phyloP scores from a whole-genome alignment of 1,284 basidiomycete genomes.

The Volvariella surrecta region DNA sequence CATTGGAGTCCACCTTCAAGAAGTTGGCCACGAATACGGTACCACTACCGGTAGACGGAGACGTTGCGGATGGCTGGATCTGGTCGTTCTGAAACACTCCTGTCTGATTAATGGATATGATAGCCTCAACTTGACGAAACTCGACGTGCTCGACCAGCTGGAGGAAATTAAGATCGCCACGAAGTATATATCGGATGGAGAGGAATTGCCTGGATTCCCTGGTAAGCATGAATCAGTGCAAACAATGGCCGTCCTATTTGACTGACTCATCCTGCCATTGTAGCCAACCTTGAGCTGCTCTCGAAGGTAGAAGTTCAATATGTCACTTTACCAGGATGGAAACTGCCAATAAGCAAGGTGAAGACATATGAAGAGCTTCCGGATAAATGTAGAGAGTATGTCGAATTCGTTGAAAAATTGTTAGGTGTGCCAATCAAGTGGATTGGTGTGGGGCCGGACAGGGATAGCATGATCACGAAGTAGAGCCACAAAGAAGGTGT shows the following conservation, averaged over 20 bases:
- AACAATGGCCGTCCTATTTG: too few species aligned
- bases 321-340: constrained; percentile 90
- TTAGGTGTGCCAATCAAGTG: constrained; percentile 80
- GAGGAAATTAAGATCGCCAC: constrained; percentile 86
- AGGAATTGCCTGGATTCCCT: constrained; percentile 83
- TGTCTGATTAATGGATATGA: constrained; percentile 96
- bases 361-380: constrained; percentile 78
- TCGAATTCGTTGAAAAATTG: constrained; percentile 83
- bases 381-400: constrained; percentile 79
- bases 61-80: constrained; percentile 96
- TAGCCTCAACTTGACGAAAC: constrained; percentile 89
- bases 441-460: constrained; percentile 85
- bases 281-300: constrained; percentile 82
- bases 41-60: constrained; percentile 88
- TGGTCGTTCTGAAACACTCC: constrained; percentile 92
- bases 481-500: neutral
- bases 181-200: constrained; percentile 74
- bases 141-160: constrained; percentile 86
- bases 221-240: constrained; percentile 55
- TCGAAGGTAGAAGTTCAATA: constrained; percentile 84
- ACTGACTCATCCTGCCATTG: neutral
- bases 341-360: constrained; percentile 65
- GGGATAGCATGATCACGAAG: constrained; percentile 70
- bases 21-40: constrained; percentile 90
- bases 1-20: constrained; percentile 83